phyloP scores from a whole-genome alignment of 352 stramenopile genomes.

The Elongisporangium prolatum region DNA sequence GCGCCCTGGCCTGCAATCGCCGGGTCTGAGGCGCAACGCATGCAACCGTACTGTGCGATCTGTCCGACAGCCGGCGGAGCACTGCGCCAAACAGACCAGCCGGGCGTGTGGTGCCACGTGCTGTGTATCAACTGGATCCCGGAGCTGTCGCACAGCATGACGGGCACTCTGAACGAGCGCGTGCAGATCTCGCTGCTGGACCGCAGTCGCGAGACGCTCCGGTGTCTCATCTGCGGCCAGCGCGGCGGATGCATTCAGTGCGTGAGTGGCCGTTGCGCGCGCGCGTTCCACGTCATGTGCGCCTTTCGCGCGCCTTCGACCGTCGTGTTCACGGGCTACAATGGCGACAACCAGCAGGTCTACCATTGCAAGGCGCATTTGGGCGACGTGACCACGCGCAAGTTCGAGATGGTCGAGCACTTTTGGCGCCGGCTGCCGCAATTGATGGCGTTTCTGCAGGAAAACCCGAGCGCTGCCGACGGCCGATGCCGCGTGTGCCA shows the following conservation, averaged over 20 bases:
- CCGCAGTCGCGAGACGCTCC: conserved; percentile 59
- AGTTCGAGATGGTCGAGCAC: conserved; percentile 66
- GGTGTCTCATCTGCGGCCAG: conserved; percentile 77
- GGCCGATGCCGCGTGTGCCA: conserved; percentile 61
- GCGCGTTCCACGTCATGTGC: conserved; percentile 81
- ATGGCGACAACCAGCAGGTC: conserved; percentile 65
- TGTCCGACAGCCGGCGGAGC: conserved; percentile 67
- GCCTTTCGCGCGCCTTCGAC: conserved; percentile 64
- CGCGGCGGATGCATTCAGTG: conserved; percentile 87
- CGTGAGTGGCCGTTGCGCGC: conserved; percentile 74
- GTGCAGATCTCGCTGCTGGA: conserved; percentile 68
- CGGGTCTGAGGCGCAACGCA: conserved; percentile 6
- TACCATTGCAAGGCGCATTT: conserved; percentile 83
- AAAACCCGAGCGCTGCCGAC: conserved; percentile 13
- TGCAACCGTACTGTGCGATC: conserved; percentile 57
- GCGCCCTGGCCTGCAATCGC: conserved; percentile 1
- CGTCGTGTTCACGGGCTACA: conserved; percentile 82
- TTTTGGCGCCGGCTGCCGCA: conserved; percentile 39
- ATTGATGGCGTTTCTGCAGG: conserved; percentile 17
- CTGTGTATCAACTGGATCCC: conserved; percentile 86
- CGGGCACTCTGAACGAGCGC: conserved; percentile 46
- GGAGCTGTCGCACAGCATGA: conserved; percentile 73
- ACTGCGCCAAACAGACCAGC: conserved; percentile 56
- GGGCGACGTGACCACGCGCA: conserved; percentile 44
- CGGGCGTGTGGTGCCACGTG: conserved; percentile 73